Evolutionary conservation across 148 eudicot species (phyloP), one percentile per base, ranked within the genome.

Genomic region (Persicaria tinctoria): DNA sequence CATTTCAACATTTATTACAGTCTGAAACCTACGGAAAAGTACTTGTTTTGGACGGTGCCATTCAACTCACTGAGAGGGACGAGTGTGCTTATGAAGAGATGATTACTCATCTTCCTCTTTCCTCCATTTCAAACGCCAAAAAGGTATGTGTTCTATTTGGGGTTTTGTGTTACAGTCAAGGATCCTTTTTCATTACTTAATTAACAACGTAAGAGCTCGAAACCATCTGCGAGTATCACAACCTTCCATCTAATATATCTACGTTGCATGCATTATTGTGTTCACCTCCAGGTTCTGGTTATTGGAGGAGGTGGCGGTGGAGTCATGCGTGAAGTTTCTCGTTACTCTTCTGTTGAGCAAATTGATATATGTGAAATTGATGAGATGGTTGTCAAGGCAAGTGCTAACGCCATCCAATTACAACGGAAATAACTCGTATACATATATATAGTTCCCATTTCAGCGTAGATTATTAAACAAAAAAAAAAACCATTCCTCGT

Each of bases 251-350:
- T 23, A 23, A 23, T 23, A 23, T 23, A 23, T 23, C 27, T 23
- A 23, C 27, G 27, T 23, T 1, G 27, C 0, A 23, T 23, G 27
- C 27, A 23, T 23, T 23, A 23, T 23, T 23, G 27, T 23, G 27
- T 23, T 44, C 56, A 17, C 80, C 59, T 77, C 63, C 77, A 94
- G 98, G 97, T 95, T 77, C 78, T 95, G 84, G 97, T 95, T 60
- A 95, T 95, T 85, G 97, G 99, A 78, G 99, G 97, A 77, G 97
- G 99, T 74, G 99, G 92, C 83, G 99, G 99, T 47, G 99, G 99
- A 70, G 99, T 95, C 76, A 76, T 92, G 74, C 97, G 99, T 75
- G 99, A 95, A 82, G 90, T 95, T 41, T 80, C 99, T 73, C 97
- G 99, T 75, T 84, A 95, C 82, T 75, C 96, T 73, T 83, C 94